These are phyloP conservation scores for Paracoccidioides lutzii DNA, from an alignment of 2,329 filamentous ascomycete genomes.

Conservation along the genomic window DNA sequence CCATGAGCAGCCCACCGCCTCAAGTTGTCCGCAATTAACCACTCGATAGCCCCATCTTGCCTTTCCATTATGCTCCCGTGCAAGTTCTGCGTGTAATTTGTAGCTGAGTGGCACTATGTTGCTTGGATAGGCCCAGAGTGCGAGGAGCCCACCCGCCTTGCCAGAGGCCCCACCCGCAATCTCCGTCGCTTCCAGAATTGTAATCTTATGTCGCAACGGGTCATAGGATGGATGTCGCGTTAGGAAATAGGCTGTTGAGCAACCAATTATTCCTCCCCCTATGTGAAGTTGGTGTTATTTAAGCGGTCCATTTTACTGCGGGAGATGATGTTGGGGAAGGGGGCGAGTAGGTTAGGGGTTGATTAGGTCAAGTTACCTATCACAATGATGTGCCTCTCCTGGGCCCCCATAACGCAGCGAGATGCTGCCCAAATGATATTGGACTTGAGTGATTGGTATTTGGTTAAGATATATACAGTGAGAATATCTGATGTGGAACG, in stretches of 20 bases:
- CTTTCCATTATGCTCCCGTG: constrained; percentile 67
- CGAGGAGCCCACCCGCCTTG: constrained; percentile 84
- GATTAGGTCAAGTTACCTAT: constrained; percentile 20
- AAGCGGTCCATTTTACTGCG: background rate
- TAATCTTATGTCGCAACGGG: constrained; percentile 61
- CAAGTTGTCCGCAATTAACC: constrained; percentile 58
- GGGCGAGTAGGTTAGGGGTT: background rate
- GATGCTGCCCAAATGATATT: background rate
- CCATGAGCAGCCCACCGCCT: constrained; percentile 36
- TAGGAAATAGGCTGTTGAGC: constrained; percentile 80
- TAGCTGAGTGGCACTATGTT: constrained; percentile 79
- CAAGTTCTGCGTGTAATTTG: constrained; percentile 66
- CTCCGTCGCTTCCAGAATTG: constrained; percentile 69
- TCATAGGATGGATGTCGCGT: constrained; percentile 75
- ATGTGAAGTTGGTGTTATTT: background rate
- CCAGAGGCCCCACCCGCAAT: constrained; percentile 88
- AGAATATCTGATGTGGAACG: background rate
- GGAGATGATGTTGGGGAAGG: background rate
- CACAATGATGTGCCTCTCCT: constrained; percentile 29
- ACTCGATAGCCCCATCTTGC: constrained; percentile 76
- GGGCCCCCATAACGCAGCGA: constrained; percentile 9
- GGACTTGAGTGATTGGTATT: background rate
- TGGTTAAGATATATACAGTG: background rate
- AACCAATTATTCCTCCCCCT: constrained; percentile 90
- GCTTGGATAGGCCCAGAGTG: constrained; percentile 78